These are phyloP conservation scores for Kickxella alabastrina DNA, from an alignment of 192 early-diverging fungal genomes.

Conservation along the genomic window DNA sequence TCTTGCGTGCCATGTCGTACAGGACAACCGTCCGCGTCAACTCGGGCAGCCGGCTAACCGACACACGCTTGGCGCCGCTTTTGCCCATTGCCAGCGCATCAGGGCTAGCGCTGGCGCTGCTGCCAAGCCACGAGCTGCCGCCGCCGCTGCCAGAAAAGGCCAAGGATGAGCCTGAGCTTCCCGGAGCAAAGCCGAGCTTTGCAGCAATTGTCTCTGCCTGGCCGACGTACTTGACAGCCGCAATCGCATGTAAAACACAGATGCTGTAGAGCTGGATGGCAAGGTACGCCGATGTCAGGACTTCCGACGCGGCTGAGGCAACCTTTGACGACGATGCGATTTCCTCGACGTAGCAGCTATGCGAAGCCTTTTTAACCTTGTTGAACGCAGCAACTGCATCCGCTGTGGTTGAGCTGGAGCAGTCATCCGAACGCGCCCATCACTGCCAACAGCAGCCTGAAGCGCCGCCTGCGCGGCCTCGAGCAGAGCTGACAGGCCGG, in stretches of 20 bases:
- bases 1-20: slow-evolving; percentile 31
- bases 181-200: slow-evolving; percentile 4
- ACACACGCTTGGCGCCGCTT: neutral
- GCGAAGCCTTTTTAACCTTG: slow-evolving; percentile 15
- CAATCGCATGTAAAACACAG: slow-evolving; percentile 14
- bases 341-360: slow-evolving; percentile 16
- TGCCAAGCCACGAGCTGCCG: slow-evolving; percentile 8
- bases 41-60: neutral
- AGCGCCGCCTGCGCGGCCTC: slow-evolving; percentile 11
- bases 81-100: neutral
- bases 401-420: neutral
- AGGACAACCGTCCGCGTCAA: slow-evolving; percentile 16
- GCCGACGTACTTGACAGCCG: slow-evolving; percentile 5
- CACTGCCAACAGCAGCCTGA: neutral
- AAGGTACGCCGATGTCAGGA: slow-evolving; percentile 26
- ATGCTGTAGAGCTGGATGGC: slow-evolving; percentile 24
- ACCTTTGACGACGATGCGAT: slow-evolving; percentile 19
- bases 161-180: neutral
- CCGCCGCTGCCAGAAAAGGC: neutral
- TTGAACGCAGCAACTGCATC: slow-evolving; percentile 3
- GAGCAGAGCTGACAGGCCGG: slow-evolving; percentile 15
- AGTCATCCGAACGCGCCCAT: neutral
- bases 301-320: slow-evolving; percentile 20
- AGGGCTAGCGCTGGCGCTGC: neutral
- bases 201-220: slow-evolving; percentile 18